A percentile compares a stretch with the other conserved stretches of the same genome.
Evolutionary conservation across 257 asterid genomes (phyloP).

Genomic region (Nicotiana sylvestris): DNA sequence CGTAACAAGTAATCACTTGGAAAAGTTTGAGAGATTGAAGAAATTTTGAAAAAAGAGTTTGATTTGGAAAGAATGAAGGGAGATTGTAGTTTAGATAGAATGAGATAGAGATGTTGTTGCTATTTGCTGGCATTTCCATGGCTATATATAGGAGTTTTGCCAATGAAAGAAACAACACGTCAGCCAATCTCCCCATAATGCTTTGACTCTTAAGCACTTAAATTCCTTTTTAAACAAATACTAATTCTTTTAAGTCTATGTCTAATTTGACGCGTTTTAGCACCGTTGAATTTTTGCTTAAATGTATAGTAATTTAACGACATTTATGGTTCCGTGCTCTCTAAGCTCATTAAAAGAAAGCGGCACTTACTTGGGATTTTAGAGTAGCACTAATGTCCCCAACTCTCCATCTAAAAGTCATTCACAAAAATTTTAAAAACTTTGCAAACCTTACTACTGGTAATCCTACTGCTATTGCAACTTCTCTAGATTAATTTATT

Average conservation of each 20-base stretch:
- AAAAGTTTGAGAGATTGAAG: slow-evolving; percentile 1
- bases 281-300: neutral
- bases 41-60: neutral
- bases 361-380: neutral
- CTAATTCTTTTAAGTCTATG: neutral
- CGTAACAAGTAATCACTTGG: neutral
- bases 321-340: neutral
- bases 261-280: slow-evolving; percentile 10
- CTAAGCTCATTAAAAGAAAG: neutral
- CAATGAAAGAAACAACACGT: slow-evolving; percentile 1
- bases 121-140: neutral
- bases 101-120: neutral
- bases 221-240: neutral
- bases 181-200: neutral
- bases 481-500: neutral
- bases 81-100: neutral
- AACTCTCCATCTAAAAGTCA: neutral
- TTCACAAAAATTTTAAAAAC: neutral
- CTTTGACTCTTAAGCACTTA: slow-evolving; percentile 2
- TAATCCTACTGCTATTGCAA: neutral
- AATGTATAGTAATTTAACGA: slow-evolving; percentile 1
- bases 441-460: neutral
- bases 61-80: slow-evolving; percentile 1
- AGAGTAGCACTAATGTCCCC: neutral
- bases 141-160: slow-evolving; percentile 28